These are phyloP conservation scores for Hypoxylon sp. DNA, from an alignment of 2,329 filamentous ascomycete species.

Conservation along the genomic window DNA sequence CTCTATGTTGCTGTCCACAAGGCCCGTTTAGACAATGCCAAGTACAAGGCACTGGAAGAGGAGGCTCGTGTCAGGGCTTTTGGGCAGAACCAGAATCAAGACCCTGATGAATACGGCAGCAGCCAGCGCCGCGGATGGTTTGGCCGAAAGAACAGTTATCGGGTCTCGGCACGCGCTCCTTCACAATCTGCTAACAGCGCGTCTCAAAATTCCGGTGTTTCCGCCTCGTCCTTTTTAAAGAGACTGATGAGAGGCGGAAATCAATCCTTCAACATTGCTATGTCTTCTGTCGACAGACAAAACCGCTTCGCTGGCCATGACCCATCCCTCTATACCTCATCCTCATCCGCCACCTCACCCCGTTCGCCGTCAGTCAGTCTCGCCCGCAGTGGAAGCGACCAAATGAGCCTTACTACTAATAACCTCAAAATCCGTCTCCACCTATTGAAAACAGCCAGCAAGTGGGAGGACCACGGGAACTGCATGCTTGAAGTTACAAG, in stretches of 20 bases:
- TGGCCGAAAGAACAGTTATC: conserved; percentile 73
- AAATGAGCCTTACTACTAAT: conserved; percentile 72
- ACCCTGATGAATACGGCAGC: conserved; percentile 62
- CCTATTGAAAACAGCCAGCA: conserved; percentile 77
- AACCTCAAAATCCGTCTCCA: conserved; percentile 91
- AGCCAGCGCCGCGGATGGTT: conserved; percentile 68
- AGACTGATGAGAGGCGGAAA: conserved; percentile 78
- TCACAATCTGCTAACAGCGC: conserved; percentile 78
- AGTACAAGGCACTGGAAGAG: conserved; percentile 77
- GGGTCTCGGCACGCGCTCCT: conserved; percentile 70
- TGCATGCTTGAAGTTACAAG: conserved; percentile 85
- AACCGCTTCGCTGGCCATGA: conserved; percentile 65
- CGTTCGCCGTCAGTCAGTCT: conserved; percentile 70
- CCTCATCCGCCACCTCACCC: conserved; percentile 65
- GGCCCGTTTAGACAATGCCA: conserved; percentile 90
- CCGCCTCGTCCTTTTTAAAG: conserved; percentile 81
- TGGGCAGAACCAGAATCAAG: conserved; percentile 65
- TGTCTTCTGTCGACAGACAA: conserved; percentile 76
- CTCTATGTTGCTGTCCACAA: conserved; percentile 90
- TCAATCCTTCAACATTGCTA: conserved; percentile 81
- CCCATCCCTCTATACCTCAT: conserved; percentile 72
- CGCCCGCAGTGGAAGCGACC: conserved; percentile 60
- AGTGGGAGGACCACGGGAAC: conserved; percentile 93
- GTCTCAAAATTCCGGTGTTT: conserved; percentile 68
- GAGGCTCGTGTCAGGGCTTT: conserved; percentile 78